These are phyloP conservation scores for Rhodamnia argentea DNA, from an alignment of 345 rosid species.

Conservation along the genomic window DNA sequence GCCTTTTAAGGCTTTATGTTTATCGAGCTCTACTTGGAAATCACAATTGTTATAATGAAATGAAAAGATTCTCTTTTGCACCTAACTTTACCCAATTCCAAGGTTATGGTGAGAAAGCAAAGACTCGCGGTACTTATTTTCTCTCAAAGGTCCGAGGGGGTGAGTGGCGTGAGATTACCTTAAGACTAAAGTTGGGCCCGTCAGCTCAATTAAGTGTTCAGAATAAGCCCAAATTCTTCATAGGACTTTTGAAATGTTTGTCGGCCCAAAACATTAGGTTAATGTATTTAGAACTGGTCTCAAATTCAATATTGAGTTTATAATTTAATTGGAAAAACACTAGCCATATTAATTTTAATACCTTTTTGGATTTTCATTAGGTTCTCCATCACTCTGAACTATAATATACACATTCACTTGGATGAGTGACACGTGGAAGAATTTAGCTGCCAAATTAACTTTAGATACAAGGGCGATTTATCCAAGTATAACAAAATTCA, in stretches of 20 bases:
- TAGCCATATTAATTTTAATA: neutral
- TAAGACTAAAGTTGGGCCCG: neutral
- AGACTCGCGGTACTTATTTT: neutral
- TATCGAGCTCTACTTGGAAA: neutral
- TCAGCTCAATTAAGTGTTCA: neutral
- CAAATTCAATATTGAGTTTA: neutral
- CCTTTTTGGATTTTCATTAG: neutral
- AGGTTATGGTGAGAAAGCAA: neutral
- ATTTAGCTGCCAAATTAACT: neutral
- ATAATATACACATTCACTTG: neutral
- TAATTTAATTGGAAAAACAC: neutral
- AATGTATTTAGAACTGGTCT: neutral
- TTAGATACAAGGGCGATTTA: neutral
- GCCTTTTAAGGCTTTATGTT: neutral
- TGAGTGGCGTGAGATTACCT: neutral
- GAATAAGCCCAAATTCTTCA: neutral
- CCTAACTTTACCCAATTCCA: neutral
- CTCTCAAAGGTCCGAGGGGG: neutral
- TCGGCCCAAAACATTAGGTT: neutral
- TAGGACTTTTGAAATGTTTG: neutral
- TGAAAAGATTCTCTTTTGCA: neutral
- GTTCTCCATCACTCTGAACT: no score
- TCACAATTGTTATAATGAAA: neutral
- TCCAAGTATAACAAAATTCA: neutral
- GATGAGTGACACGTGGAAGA: neutral